These are phyloP conservation scores for Schizosaccharomyces pombe DNA, from an alignment of 805 yeast species.

Conservation along the genomic window DNA sequence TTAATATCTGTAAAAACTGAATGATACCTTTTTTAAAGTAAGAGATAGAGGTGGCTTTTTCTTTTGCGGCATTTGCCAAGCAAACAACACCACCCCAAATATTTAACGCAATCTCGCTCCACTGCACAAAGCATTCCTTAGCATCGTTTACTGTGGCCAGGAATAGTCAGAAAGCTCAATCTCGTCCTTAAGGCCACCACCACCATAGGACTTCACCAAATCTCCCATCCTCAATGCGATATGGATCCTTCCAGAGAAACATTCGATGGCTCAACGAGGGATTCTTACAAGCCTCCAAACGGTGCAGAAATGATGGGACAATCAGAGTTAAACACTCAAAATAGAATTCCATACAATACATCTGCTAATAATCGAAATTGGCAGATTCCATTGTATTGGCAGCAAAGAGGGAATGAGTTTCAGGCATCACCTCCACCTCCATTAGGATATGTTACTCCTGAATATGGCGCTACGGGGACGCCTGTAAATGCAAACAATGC, in stretches of 20 bases:
- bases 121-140: background rate
- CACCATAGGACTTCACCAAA: background rate
- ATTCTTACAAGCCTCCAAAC: background rate
- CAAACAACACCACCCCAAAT: too few species aligned
- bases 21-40: too few species aligned
- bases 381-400: conserved; percentile 1
- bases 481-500: background rate
- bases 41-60: too few species aligned
- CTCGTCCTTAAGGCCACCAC: background rate
- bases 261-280: background rate
- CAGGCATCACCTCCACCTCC: background rate
- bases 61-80: too few species aligned
- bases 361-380: background rate
- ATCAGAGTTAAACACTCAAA: background rate
- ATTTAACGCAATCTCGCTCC: too few species aligned
- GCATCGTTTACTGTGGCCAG: background rate
- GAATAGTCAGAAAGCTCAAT: background rate
- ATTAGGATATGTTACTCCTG: background rate
- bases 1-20: too few species aligned
- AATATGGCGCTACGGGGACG: background rate
- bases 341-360: background rate
- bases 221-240: background rate
- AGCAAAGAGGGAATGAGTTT: background rate
- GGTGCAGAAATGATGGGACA: background rate
- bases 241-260: conserved; percentile 1